Conservation (phyloP, 2,329 filamentous ascomycete genomes). For the Zymoseptoria passerinii region DNA sequence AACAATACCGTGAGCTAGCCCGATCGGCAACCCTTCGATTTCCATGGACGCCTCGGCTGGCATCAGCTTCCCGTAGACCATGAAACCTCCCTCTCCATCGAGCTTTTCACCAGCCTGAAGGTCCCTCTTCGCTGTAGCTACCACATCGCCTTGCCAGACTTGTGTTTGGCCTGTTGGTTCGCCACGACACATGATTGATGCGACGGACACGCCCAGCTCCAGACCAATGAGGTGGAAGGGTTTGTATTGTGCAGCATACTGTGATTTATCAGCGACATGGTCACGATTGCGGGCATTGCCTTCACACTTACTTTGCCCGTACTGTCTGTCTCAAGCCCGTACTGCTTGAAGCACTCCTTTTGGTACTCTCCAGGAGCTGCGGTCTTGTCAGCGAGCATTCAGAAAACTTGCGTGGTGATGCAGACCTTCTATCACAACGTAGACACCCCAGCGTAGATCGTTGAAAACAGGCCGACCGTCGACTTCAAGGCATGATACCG, state of each 20-base stretch:
- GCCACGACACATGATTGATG: conserved; percentile 39
- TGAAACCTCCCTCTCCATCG: conserved; percentile 40
- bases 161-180: conserved; percentile 41
- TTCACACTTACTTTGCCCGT: conserved; percentile 23
- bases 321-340: conserved; percentile 38
- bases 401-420: neutral
- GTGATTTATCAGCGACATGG: neutral
- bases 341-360: conserved; percentile 38
- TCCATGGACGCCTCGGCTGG: conserved; percentile 34
- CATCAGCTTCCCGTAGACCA: conserved; percentile 40
- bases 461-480: conserved; percentile 37
- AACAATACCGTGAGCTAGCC: conserved; percentile 37
- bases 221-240: conserved; percentile 43
- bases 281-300: neutral
- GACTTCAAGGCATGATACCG: conserved; percentile 38
- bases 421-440: conserved; percentile 35
- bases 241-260: conserved; percentile 40
- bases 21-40: conserved; percentile 38
- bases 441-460: conserved; percentile 38
- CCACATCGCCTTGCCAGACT: conserved; percentile 39
- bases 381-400: neutral
- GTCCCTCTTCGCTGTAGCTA: conserved; percentile 41
- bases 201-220: conserved; percentile 39
- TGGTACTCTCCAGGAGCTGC: conserved; percentile 36
- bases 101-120: conserved; percentile 39